Conservation (phyloP, 352 stramenopile genomes). For the Pythium dissimile region DNA sequence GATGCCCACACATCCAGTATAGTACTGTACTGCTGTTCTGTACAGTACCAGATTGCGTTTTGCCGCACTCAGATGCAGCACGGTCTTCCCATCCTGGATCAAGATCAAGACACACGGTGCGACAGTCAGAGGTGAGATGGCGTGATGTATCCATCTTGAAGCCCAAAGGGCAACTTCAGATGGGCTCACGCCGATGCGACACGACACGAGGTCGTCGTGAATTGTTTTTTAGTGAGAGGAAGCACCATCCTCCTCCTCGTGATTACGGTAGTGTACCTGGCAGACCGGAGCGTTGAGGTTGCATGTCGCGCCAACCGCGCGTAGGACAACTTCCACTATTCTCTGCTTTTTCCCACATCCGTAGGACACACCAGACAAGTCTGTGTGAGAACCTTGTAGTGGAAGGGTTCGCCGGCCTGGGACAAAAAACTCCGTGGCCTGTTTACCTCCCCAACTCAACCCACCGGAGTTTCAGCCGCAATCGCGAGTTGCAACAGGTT, state of each 20-base stretch:
- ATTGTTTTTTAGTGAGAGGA: too few relatives aligned
- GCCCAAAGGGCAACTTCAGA: too few relatives aligned
- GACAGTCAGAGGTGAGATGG: too few relatives aligned
- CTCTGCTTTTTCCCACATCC: neutral
- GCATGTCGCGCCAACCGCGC: constrained; percentile 5
- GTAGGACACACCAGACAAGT: constrained; percentile 16
- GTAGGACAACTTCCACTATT: constrained; percentile 12
- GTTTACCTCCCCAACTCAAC: neutral
- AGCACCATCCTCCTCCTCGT: neutral
- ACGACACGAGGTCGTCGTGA: neutral
- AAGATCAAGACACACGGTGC: neutral
- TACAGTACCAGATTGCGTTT: constrained; percentile 33
- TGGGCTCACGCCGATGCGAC: constrained; percentile 5
- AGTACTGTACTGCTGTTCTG: too few relatives aligned
- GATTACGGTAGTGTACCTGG: constrained; percentile 12
- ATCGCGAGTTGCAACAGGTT: constrained; percentile 13
- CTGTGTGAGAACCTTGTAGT: neutral
- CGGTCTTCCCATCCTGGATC: constrained; percentile 31
- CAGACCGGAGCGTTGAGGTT: constrained; percentile 13
- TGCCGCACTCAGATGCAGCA: constrained; percentile 27
- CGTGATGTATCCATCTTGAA: neutral
- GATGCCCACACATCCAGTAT: too few relatives aligned
- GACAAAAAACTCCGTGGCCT: neutral
- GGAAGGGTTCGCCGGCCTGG: neutral
- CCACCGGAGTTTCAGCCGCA: constrained; percentile 8